These are phyloP conservation scores for Haberlea rhodopensis DNA, from an alignment of 257 asterid species.

Conservation along the genomic window DNA sequence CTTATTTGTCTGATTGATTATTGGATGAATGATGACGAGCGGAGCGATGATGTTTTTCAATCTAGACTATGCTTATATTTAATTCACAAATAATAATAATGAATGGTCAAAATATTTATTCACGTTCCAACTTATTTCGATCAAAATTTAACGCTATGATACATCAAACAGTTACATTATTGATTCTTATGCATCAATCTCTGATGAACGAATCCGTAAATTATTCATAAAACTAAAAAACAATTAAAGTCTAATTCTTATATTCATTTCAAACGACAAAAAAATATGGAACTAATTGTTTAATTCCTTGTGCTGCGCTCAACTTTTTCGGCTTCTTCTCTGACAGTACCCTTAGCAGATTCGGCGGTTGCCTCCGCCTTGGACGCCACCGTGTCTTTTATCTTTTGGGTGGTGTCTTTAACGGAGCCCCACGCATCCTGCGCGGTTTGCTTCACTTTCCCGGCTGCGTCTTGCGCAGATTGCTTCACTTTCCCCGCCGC, in stretches of 20 bases:
- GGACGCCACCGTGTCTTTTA: constrained; percentile 55
- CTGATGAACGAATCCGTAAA: not conserved
- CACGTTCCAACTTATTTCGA: not conserved
- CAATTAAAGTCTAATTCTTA: no score
- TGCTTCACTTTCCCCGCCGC: constrained; percentile 58
- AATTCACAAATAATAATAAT: no score
- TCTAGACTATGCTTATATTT: no score
- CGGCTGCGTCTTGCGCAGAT: constrained; percentile 57
- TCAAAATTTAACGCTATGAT: no score
- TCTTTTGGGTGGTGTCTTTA: constrained; percentile 50
- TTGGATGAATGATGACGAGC: no score
- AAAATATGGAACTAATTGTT: not conserved
- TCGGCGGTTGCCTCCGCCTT: constrained; percentile 52
- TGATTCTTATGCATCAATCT: not conserved
- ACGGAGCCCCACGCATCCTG: constrained; percentile 58
- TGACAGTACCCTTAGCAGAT: constrained; percentile 28
- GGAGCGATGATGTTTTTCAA: no score
- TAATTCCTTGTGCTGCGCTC: constrained; percentile 37
- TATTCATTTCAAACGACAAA: not conserved
- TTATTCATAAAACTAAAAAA: not conserved
- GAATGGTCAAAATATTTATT: not conserved
- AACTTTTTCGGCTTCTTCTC: constrained; percentile 35
- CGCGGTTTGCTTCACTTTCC: constrained; percentile 27
- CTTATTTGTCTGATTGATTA: no score
- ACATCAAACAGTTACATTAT: not conserved